These are phyloP conservation scores for Amphirosellinia nigrospora DNA, from an alignment of 495 filamentous ascomycete species.

Conservation along the genomic window DNA sequence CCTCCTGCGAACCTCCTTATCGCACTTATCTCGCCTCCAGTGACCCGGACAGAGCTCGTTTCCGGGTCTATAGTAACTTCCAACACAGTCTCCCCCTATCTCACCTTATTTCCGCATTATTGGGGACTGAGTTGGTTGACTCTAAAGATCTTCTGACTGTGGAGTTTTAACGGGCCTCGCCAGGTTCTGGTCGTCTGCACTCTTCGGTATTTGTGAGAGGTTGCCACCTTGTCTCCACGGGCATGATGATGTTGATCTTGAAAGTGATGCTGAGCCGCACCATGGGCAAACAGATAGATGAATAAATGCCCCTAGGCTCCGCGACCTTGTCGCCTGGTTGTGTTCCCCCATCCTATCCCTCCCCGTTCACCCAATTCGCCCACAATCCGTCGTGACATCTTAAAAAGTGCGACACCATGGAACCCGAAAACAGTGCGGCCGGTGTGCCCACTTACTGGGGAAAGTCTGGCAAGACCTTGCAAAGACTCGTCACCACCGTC, in stretches of 20 bases:
- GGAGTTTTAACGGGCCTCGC: conserved; percentile 12
- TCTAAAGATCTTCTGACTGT: no score
- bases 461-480: conserved; percentile 58
- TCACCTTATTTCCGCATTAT: conserved; percentile 4
- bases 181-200: no score
- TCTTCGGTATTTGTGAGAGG: conserved; percentile 12
- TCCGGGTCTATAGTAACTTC: not conserved
- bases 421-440: conserved; percentile 4
- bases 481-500: conserved; percentile 63
- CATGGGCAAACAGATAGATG: not conserved
- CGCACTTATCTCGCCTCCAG: conserved; percentile 4
- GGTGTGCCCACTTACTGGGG: conserved; percentile 49
- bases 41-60: not conserved
- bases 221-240: conserved; percentile 10
- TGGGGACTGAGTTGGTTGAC: conserved; percentile 14
- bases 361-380: conserved; percentile 11
- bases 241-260: conserved; percentile 7
- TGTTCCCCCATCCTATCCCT: not conserved
- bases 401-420: conserved; percentile 18
- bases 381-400: not conserved
- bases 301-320: conserved; percentile 7
- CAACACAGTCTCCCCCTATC: not conserved
- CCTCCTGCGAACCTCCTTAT: conserved; percentile 23
- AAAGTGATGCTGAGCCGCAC: not conserved
- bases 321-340: not conserved